A percentile compares a stretch with the other conserved stretches of the same genome.
phyloP scores from a whole-genome alignment of 805 yeast genomes.

The Yarrowia sp. region DNA sequence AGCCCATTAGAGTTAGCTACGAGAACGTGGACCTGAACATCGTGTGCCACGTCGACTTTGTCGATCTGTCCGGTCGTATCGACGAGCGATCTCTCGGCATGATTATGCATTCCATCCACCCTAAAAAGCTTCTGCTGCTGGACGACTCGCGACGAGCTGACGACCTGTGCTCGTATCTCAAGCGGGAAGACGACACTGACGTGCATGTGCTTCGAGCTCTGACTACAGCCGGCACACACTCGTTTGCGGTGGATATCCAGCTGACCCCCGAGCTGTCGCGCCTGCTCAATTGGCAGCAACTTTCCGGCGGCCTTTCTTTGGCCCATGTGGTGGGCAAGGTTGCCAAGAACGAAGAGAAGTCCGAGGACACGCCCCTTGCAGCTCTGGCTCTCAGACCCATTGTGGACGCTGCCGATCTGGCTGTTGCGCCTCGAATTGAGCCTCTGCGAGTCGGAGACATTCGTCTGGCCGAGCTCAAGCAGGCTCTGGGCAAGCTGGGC shows the following conservation, averaged over 20 bases:
- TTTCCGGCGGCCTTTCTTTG: constrained; percentile 75
- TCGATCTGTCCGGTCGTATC: constrained; percentile 80
- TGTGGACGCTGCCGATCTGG: constrained; percentile 32
- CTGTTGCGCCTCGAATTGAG: constrained; percentile 35
- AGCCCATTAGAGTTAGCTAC: constrained; percentile 14
- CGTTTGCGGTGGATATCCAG: constrained; percentile 53
- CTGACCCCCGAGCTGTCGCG: constrained; percentile 63
- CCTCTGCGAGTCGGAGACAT: constrained; percentile 86
- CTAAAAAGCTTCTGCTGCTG: constrained; percentile 60
- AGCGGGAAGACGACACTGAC: constrained; percentile 37
- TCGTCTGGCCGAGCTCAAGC: constrained; percentile 73
- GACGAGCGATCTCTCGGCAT: constrained; percentile 78
- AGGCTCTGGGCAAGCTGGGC: constrained; percentile 54
- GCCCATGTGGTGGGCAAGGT: constrained; percentile 79
- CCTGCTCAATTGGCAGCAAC: constrained; percentile 76
- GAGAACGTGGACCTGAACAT: constrained; percentile 42
- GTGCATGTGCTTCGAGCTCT: constrained; percentile 39
- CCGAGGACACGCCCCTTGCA: constrained; percentile 25
- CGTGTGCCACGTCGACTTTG: constrained; percentile 68
- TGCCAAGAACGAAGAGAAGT: constrained; percentile 33
- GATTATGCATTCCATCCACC: constrained; percentile 75
- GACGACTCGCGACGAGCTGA: constrained; percentile 26
- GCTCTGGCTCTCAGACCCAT: constrained; percentile 1
- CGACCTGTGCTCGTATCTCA: constrained; percentile 28
- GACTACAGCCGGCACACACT: constrained; percentile 37